Evolutionary conservation across 192 early-diverging fungal genomes (phyloP).

Genomic region (Obelidium mucronatum): DNA sequence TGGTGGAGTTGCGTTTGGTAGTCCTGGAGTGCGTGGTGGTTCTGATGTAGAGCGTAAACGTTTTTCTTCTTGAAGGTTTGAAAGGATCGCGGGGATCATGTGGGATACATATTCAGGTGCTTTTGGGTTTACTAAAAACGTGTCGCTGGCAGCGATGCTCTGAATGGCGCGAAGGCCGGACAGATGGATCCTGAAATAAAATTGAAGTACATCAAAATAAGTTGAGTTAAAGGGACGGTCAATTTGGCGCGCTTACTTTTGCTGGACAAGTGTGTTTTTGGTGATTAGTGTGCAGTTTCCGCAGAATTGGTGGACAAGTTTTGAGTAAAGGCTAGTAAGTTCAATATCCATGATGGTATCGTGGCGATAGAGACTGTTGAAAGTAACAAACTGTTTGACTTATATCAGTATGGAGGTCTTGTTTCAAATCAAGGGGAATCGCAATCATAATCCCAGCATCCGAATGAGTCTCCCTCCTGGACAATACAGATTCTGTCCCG

Average conservation of each 20-base stretch:
- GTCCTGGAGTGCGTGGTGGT: background rate
- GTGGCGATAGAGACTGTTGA: conserved; percentile 67
- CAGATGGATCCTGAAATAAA: conserved; percentile 39
- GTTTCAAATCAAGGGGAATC: background rate
- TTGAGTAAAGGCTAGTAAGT: conserved; percentile 45
- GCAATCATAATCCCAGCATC: no score
- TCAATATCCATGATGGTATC: conserved; percentile 76
- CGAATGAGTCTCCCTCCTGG: no score
- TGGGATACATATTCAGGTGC: conserved; percentile 30
- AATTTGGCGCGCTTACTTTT: conserved; percentile 38
- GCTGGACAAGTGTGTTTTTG: conserved; percentile 28
- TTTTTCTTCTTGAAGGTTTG: conserved; percentile 39
- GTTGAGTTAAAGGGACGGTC: no score
- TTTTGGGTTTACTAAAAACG: conserved; percentile 38
- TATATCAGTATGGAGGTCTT: background rate
- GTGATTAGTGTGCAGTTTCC: conserved; percentile 20
- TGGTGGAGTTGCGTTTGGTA: conserved; percentile 7
- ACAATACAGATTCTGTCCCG: no score
- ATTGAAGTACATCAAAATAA: no score
- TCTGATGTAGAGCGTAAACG: background rate
- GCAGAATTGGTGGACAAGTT: conserved; percentile 46
- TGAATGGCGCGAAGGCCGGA: conserved; percentile 50
- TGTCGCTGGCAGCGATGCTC: conserved; percentile 38
- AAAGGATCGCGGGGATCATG: conserved; percentile 49
- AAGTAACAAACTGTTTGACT: conserved; percentile 65